Evolutionary conservation across 106 monocot genomes (phyloP).

Genomic region (Dendrobium nobile): DNA sequence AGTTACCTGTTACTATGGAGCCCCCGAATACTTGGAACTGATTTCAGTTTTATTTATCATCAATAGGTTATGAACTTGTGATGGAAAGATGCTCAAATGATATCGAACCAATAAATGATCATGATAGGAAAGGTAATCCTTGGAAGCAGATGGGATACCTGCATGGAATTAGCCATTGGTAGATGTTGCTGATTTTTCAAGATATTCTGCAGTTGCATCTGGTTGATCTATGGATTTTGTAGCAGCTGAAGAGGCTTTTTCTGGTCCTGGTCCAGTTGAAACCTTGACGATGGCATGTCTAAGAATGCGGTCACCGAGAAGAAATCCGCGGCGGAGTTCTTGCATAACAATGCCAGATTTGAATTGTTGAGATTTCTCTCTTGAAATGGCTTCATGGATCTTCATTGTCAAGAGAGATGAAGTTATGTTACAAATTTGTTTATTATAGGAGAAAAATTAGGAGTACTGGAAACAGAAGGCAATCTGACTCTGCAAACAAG

Average conservation of each 20-base stretch:
- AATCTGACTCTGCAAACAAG: not conserved
- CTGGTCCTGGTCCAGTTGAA: constrained; percentile 45
- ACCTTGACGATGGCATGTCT: constrained; percentile 78
- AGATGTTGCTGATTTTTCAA: constrained; percentile 15
- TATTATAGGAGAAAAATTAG: not conserved
- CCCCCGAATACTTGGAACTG: not conserved
- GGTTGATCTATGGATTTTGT: constrained; percentile 16
- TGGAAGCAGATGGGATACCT: not conserved
- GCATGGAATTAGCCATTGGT: constrained; percentile 14
- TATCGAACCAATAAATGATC: not conserved
- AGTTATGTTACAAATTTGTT: not conserved
- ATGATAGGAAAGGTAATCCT: not conserved
- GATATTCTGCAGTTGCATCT: constrained; percentile 13
- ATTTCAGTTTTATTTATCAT: not conserved
- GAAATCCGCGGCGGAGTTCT: constrained; percentile 69
- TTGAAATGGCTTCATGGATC: constrained; percentile 79
- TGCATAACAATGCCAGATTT: constrained; percentile 64
- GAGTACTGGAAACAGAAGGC: not conserved
- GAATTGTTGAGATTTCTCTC: constrained; percentile 68
- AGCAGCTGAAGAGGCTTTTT: constrained; percentile 13
- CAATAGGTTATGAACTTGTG: not conserved
- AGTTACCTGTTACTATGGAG: not conserved
- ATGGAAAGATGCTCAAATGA: not conserved
- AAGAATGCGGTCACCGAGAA: constrained; percentile 51
- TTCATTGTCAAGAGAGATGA: constrained; percentile 18